These are phyloP conservation scores for Rhodotorula toruloides DNA, from an alignment of 768 basidiomycete species.

Conservation along the genomic window DNA sequence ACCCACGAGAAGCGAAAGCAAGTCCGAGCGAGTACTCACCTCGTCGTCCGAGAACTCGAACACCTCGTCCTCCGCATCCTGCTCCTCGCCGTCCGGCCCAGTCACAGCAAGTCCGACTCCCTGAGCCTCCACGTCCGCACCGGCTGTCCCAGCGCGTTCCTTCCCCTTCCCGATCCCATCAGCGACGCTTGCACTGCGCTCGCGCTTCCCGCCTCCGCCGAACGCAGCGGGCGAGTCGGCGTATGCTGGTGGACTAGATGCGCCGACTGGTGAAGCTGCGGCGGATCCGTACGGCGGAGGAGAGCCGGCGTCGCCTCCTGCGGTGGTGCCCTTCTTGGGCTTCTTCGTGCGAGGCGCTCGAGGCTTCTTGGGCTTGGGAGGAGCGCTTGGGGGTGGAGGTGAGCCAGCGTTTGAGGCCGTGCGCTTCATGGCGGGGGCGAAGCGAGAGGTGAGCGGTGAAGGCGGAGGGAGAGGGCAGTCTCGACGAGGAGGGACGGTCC, in stretches of 20 bases:
- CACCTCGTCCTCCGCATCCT: slow-evolving; percentile 33
- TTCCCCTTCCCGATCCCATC: neutral
- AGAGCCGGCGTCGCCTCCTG: neutral
- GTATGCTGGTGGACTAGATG: too few relatives aligned
- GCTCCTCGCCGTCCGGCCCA: slow-evolving; percentile 2
- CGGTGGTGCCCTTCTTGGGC: neutral
- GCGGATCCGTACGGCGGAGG: neutral
- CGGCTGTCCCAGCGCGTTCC: neutral
- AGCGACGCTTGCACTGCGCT: neutral
- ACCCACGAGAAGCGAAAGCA: neutral
- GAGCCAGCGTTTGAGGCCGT: slow-evolving; percentile 2
- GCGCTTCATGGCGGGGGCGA: slow-evolving; percentile 1
- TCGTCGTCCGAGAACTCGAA: slow-evolving; percentile 35
- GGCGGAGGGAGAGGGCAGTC: neutral
- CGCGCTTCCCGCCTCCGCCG: neutral
- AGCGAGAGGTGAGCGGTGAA: neutral
- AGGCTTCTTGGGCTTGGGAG: slow-evolving; percentile 7
- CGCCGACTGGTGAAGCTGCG: neutral
- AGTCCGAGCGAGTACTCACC: slow-evolving; percentile 1
- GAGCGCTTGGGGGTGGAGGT: neutral
- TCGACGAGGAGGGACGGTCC: neutral
- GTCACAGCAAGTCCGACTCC: neutral
- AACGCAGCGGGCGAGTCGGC: neutral
- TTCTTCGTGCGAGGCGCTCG: neutral
- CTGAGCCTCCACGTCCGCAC: neutral